Conservation (phyloP, 202 grass and related monocot species). For the Digitaria exilis region DNA sequence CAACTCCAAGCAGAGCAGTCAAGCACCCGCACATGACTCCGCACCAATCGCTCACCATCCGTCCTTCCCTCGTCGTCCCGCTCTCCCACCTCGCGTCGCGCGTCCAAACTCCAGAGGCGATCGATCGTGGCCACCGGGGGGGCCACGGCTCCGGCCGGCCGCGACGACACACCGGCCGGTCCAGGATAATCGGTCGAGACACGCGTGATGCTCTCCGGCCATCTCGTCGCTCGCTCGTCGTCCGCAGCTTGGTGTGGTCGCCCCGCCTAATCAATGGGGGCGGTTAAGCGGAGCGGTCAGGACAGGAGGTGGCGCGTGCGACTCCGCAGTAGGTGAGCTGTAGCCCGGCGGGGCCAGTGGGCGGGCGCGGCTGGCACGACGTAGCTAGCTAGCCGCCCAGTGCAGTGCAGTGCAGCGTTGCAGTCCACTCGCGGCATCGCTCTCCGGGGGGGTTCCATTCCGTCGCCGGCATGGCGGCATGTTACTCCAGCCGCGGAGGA, state of each 20-base stretch:
- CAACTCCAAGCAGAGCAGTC: not conserved
- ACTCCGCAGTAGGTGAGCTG: constrained; percentile 54
- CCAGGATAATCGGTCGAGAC: not conserved
- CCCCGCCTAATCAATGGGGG: not conserved
- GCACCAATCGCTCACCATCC: not conserved
- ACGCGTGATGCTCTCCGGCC: not conserved
- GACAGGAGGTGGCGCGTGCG: constrained; percentile 29
- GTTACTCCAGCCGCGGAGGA: constrained; percentile 32
- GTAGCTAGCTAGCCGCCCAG: not conserved
- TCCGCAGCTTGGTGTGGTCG: not conserved
- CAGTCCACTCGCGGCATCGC: constrained; percentile 14
- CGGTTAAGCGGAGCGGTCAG: constrained; percentile 17
- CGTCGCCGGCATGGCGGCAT: constrained; percentile 13
- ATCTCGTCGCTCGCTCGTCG: too few relatives aligned
- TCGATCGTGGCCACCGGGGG: too few relatives aligned
- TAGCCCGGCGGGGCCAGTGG: constrained; percentile 11
- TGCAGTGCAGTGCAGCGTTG: not conserved
- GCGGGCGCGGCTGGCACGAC: constrained; percentile 22
- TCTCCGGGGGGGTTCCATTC: not conserved
- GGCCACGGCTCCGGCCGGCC: not conserved
- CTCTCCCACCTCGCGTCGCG: not conserved
- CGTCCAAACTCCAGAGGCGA: not conserved
- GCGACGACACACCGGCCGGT: not conserved
- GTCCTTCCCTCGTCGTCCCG: not conserved
- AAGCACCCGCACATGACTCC: not conserved